phyloP scores from a whole-genome alignment of 768 basidiomycete species.

The Pleurotus cornucopiae region DNA sequence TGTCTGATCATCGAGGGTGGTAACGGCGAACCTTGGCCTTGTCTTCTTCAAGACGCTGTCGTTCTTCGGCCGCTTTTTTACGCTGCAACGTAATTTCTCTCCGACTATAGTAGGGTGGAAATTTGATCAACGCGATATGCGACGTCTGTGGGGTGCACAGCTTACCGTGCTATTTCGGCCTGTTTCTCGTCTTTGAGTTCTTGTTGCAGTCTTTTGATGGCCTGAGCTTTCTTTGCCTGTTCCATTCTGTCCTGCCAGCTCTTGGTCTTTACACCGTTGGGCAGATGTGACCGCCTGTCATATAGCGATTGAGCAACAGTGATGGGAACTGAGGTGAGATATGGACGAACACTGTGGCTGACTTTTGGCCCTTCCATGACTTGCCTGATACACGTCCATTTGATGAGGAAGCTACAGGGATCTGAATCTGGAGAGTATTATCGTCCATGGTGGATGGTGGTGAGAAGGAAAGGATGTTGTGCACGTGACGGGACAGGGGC shows the following conservation, averaged over 20 bases:
- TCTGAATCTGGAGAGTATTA: constrained; percentile 11
- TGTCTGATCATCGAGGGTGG: neutral
- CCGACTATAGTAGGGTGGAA: constrained; percentile 36
- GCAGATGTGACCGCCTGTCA: constrained; percentile 64
- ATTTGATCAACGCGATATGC: neutral
- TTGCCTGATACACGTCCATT: constrained; percentile 70
- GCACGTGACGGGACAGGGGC: neutral
- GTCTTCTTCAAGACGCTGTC: constrained; percentile 59
- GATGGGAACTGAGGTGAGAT: constrained; percentile 9
- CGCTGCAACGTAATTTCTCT: constrained; percentile 67
- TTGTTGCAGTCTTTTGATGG: constrained; percentile 68
- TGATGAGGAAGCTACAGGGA: constrained; percentile 50
- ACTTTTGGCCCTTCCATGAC: constrained; percentile 54
- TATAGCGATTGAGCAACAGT: neutral
- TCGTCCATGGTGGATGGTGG: neutral
- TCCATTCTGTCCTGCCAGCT: constrained; percentile 68
- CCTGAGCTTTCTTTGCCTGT: constrained; percentile 57
- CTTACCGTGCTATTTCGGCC: constrained; percentile 59
- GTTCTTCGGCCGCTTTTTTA: constrained; percentile 70
- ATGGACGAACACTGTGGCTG: constrained; percentile 43
- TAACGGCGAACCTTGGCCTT: constrained; percentile 48
- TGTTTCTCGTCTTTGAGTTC: constrained; percentile 78
- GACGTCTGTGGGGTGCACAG: neutral
- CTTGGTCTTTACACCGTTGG: constrained; percentile 60
- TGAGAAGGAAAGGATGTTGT: neutral